Conservation (phyloP, 2,329 filamentous ascomycete species). For the Sporothrix protearum region DNA sequence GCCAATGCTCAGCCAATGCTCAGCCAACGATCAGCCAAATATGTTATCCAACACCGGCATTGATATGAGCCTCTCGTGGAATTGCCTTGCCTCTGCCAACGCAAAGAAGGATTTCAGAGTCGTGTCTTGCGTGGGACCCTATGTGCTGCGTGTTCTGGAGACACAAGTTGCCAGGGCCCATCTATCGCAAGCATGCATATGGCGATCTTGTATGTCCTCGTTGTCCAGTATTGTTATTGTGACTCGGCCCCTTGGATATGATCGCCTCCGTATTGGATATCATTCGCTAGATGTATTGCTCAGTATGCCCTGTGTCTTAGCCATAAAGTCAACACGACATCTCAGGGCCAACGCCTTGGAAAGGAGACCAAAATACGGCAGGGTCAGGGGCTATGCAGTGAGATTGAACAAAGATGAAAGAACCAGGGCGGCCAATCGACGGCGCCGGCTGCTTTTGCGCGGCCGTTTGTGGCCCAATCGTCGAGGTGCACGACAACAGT, state of each 20-base stretch:
- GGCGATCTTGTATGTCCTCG: background rate
- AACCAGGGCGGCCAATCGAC: conserved; percentile 11
- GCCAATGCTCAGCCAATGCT: background rate
- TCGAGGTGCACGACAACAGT: conserved; percentile 2
- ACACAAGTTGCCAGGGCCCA: background rate
- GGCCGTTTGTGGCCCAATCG: conserved; percentile 1
- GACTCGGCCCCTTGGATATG: background rate
- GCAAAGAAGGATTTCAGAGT: background rate
- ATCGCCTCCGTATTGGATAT: background rate
- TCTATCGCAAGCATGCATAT: background rate
- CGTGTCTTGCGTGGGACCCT: background rate
- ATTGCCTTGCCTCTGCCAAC: background rate
- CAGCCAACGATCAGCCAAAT: background rate
- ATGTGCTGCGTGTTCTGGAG: background rate
- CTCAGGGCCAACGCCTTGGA: background rate
- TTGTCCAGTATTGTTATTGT: background rate
- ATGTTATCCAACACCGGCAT: background rate
- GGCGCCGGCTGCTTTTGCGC: background rate
- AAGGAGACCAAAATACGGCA: background rate
- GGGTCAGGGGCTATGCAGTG: conserved; percentile 1
- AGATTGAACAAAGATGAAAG: background rate
- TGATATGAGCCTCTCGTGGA: background rate
- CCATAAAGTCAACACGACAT: background rate
- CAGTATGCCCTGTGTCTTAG: background rate
- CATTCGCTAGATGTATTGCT: too few species aligned